Conservation (phyloP, 352 stramenopile species). For the Achlya hypogyna region DNA sequence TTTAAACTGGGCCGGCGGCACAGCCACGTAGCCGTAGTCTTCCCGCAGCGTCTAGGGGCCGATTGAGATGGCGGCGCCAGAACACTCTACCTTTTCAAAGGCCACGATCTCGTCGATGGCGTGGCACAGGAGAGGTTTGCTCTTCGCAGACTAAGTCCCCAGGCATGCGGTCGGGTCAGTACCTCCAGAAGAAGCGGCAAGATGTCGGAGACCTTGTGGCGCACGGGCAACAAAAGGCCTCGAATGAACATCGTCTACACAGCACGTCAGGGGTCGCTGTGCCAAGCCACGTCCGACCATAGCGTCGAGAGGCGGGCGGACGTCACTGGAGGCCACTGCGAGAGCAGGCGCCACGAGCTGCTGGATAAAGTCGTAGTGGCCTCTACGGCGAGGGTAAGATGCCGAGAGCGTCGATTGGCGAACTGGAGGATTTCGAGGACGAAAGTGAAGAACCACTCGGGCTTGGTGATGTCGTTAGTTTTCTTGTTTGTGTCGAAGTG, state of each 20-base stretch:
- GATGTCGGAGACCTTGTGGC: background rate
- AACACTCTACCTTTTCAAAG: conserved; percentile 10
- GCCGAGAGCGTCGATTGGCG: background rate
- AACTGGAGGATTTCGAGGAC: conserved; percentile 13
- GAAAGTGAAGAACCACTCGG: conserved; percentile 19
- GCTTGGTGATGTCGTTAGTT: conserved; percentile 20
- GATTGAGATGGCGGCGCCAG: background rate
- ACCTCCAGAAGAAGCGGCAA: conserved; percentile 5
- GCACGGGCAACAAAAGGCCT: background rate
- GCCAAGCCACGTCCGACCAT: too few relatives aligned
- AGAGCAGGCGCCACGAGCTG: conserved; percentile 2
- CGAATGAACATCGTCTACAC: conserved; percentile 5
- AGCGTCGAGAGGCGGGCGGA: background rate
- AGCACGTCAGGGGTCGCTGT: background rate
- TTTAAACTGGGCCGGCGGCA: background rate
- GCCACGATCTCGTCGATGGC: conserved; percentile 17
- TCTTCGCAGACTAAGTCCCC: background rate
- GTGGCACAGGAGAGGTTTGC: conserved; percentile 13
- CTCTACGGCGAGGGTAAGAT: background rate
- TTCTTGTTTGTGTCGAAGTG: conserved; percentile 19
- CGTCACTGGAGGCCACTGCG: background rate
- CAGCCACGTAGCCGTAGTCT: background rate
- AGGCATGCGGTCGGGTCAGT: background rate
- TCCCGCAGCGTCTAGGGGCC: background rate
- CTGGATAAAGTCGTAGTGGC: conserved; percentile 9